Conservation (phyloP, 2,329 filamentous ascomycete species). For the Stachybotrys elegans region DNA sequence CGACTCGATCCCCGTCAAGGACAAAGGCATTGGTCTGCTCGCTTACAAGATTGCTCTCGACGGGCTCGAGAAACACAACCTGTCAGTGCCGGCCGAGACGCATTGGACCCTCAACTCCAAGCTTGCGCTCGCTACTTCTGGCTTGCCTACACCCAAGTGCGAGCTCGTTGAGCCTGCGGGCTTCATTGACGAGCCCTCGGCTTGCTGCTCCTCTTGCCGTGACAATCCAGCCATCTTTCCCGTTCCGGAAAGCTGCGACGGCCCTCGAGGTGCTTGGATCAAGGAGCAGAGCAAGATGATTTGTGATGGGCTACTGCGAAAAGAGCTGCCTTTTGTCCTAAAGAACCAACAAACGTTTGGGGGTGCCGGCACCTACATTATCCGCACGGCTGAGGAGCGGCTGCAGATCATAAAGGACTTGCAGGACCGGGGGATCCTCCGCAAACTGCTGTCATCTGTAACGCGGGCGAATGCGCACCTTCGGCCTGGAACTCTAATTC, state of each 20-base stretch:
- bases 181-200: constrained; percentile 7
- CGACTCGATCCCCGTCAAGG: constrained; percentile 11
- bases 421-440: constrained; percentile 18
- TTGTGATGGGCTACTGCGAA: constrained; percentile 15
- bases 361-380: constrained; percentile 29
- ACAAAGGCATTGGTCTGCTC: constrained; percentile 21
- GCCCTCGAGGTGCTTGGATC: constrained; percentile 22
- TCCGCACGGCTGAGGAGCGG: constrained; percentile 20
- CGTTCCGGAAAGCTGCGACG: constrained; percentile 21
- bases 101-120: constrained; percentile 32
- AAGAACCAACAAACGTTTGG: constrained; percentile 33
- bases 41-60: constrained; percentile 18
- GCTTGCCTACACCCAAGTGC: constrained; percentile 24
- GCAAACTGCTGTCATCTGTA: constrained; percentile 22
- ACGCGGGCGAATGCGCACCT: constrained; percentile 24
- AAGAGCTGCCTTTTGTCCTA: constrained; percentile 27
- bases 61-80: constrained; percentile 19
- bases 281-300: constrained; percentile 18
- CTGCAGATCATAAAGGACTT: constrained; percentile 16
- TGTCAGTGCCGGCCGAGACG: constrained; percentile 22
- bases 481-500: constrained; percentile 22
- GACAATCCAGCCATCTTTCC: constrained; percentile 9
- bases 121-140: constrained; percentile 25
- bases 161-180: constrained; percentile 19
- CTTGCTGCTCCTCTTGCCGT: constrained; percentile 20